A percentile compares a stretch with the other conserved stretches of the same genome.
Conservation (phyloP, 768 basidiomycete species). For the Lentinula boryana region DNA sequence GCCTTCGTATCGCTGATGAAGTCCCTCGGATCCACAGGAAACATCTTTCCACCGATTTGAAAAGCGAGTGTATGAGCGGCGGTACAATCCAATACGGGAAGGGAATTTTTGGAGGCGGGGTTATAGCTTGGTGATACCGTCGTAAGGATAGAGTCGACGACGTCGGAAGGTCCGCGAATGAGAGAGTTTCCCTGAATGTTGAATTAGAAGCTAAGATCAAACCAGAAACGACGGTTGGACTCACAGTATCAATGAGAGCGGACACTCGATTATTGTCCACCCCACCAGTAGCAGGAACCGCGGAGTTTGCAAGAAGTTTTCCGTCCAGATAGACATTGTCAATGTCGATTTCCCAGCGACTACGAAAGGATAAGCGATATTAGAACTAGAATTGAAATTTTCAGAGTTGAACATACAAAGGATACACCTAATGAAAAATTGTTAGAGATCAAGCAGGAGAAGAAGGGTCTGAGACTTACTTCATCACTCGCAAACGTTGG, state of each 20-base stretch:
- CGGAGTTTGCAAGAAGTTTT: slow-evolving; percentile 43
- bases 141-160: slow-evolving; percentile 43
- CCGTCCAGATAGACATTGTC: slow-evolving; percentile 66
- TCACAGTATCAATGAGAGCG: slow-evolving; percentile 29
- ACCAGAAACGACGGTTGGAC: neutral
- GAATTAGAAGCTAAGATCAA: neutral
- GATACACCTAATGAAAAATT: slow-evolving; percentile 23
- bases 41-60: slow-evolving; percentile 59
- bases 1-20: slow-evolving; percentile 39
- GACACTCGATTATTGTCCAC: slow-evolving; percentile 34
- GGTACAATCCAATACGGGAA: slow-evolving; percentile 40
- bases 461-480: slow-evolving; percentile 25
- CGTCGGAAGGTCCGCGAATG: slow-evolving; percentile 62
- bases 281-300: slow-evolving; percentile 31
- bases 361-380: neutral
- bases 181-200: slow-evolving; percentile 58
- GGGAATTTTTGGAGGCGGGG: slow-evolving; percentile 15
- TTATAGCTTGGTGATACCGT: slow-evolving; percentile 30
- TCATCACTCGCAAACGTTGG: slow-evolving; percentile 54
- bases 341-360: slow-evolving; percentile 62
- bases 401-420: slow-evolving; percentile 21
- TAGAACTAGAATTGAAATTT: neutral
- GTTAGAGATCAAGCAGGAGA: neutral
- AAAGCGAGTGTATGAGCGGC: slow-evolving; percentile 53
- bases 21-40: slow-evolving; percentile 69